These are phyloP conservation scores for Aristolochia californica DNA, from an alignment of 164 flowering plant species.

Conservation along the genomic window DNA sequence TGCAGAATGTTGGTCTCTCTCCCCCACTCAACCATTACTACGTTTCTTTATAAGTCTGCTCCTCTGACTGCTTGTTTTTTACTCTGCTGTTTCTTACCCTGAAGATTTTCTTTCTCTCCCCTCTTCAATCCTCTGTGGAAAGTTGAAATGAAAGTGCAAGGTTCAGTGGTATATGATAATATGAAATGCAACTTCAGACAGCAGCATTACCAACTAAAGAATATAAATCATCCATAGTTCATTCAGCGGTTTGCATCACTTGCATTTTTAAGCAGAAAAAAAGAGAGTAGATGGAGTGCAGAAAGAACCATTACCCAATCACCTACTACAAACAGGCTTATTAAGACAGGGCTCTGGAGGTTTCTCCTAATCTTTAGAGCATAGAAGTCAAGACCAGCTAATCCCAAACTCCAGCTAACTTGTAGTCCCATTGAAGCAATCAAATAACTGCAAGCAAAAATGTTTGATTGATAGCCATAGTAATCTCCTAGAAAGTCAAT, in stretches of 20 bases:
- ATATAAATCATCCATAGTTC: background rate
- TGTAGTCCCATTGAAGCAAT: conserved; percentile 90
- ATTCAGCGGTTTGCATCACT: background rate
- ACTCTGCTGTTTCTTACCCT: no score
- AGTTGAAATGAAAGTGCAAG: no score
- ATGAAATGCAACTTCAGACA: background rate
- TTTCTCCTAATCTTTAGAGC: conserved; percentile 59
- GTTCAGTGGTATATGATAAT: no score
- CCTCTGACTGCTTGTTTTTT: no score
- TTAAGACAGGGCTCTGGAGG: conserved; percentile 56
- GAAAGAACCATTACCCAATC: conserved; percentile 54
- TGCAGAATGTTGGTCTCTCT: no score
- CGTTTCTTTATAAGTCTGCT: no score
- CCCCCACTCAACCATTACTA: no score
- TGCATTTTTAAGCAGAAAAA: background rate
- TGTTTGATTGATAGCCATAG: background rate
- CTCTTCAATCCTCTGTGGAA: no score
- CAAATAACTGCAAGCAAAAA: conserved; percentile 49
- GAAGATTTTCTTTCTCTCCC: no score
- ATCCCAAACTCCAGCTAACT: conserved; percentile 79
- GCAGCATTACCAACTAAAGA: background rate
- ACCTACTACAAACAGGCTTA: conserved; percentile 81
- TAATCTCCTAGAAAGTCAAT: background rate
- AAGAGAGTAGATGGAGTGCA: background rate
- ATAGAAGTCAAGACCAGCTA: conserved; percentile 67